Evolutionary conservation across 305 asterid genomes (phyloP).

Genomic region (Fraxinus nigra): DNA sequence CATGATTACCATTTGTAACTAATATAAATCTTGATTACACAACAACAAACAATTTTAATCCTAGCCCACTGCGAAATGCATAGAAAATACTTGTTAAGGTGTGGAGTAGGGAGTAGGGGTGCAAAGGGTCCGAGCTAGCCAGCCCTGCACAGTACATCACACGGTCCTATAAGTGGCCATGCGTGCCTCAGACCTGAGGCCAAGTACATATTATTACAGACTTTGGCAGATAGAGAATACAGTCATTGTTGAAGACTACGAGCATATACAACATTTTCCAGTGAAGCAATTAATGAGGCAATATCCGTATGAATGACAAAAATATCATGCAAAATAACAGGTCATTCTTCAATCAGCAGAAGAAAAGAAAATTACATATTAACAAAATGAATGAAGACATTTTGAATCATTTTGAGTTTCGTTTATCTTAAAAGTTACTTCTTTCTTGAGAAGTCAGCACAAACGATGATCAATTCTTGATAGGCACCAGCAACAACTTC

Average conservation of each 20-base stretch:
- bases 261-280: slow-evolving; percentile 1
- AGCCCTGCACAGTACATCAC: not conserved
- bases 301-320: slow-evolving; percentile 28
- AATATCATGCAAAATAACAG: slow-evolving; percentile 23
- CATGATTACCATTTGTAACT: not conserved
- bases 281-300: slow-evolving; percentile 18
- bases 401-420: not conserved
- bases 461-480: not conserved
- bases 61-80: not conserved
- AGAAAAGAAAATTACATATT: slow-evolving; percentile 38
- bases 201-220: not conserved
- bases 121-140: not conserved
- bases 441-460: slow-evolving; percentile 17
- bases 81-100: not conserved
- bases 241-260: not conserved
- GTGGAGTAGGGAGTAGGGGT: not conserved
- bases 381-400: slow-evolving; percentile 50
- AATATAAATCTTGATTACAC: not conserved
- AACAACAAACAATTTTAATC: not conserved
- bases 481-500: slow-evolving; percentile 4
- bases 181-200: not conserved
- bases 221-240: not conserved
- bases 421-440: not conserved
- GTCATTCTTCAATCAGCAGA: slow-evolving; percentile 28
- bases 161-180: not conserved